A percentile compares a stretch with the other conserved stretches of the same genome.
Conservation (phyloP, 441 rosid species). For the Hura crepitans region DNA sequence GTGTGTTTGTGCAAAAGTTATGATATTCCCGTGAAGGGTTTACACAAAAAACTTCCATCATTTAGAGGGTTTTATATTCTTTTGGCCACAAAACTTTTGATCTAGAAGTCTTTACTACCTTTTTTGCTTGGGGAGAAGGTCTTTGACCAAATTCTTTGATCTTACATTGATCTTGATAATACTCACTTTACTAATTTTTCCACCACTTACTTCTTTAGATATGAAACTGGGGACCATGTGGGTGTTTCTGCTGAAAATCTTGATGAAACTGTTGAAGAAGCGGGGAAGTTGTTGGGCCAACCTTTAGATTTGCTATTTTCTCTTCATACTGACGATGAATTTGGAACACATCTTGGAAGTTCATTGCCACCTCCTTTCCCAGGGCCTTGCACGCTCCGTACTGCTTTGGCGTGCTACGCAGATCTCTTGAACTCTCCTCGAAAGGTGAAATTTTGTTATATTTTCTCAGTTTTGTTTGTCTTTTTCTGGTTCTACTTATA, state of each 20-base stretch:
- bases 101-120: neutral
- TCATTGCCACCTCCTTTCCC: slow-evolving; percentile 75
- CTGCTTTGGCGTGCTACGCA: slow-evolving; percentile 67
- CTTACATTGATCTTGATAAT: neutral
- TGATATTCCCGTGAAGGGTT: neutral
- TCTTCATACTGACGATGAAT: slow-evolving; percentile 60
- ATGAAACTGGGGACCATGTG: slow-evolving; percentile 92
- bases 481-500: slow-evolving; percentile 11
- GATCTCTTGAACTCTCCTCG: slow-evolving; percentile 81
- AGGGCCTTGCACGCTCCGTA: slow-evolving; percentile 71
- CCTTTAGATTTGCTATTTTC: slow-evolving; percentile 69
- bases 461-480: neutral
- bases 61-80: neutral
- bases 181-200: neutral
- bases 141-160: too few relatives aligned
- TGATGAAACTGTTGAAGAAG: slow-evolving; percentile 73
- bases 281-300: slow-evolving; percentile 63
- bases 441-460: slow-evolving; percentile 43
- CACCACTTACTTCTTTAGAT: slow-evolving; percentile 38
- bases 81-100: neutral
- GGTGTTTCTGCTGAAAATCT: slow-evolving; percentile 75
- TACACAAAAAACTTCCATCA: neutral
- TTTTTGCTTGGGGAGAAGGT: neutral
- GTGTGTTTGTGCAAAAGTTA: neutral
- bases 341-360: slow-evolving; percentile 62